These are phyloP conservation scores for Neoconidiobolus thromboides DNA, from an alignment of 371 early-diverging fungal species.

Conservation along the genomic window DNA sequence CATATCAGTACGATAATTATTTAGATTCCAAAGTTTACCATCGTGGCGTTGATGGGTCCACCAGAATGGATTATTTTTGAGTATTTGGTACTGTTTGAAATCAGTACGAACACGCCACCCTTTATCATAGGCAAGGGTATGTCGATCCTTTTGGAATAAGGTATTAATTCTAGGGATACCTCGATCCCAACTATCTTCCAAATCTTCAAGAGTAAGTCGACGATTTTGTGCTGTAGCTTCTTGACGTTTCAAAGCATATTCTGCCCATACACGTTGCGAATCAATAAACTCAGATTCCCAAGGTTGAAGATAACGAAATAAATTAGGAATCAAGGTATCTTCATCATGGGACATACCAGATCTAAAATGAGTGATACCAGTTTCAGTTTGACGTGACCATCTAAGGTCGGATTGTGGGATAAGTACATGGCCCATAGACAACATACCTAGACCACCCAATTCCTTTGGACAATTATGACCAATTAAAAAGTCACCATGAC, in stretches of 20 bases:
- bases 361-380: constrained; percentile 95
- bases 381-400: constrained; percentile 92
- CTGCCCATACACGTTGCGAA: constrained; percentile 97
- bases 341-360: constrained; percentile 96
- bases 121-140: constrained; percentile 95
- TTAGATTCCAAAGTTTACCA: constrained; percentile 93
- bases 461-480: constrained; percentile 66
- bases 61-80: constrained; percentile 91
- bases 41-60: constrained; percentile 92
- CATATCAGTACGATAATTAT: constrained; percentile 96
- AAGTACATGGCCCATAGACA: constrained; percentile 94
- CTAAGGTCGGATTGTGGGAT: constrained; percentile 94
- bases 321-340: constrained; percentile 89
- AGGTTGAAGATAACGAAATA: constrained; percentile 94
- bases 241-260: constrained; percentile 91
- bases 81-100: constrained; percentile 91
- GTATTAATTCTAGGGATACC: constrained; percentile 99
- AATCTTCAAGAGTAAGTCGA: constrained; percentile 84
- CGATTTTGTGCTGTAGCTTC: constrained; percentile 93
- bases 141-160: constrained; percentile 85
- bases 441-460: constrained; percentile 97
- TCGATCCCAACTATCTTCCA: constrained; percentile 96
- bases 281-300: constrained; percentile 98
- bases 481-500: neutral
- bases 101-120: constrained; percentile 96